phyloP scores from a whole-genome alignment of 805 yeast species.

The Wickerhamiella lipophila region DNA sequence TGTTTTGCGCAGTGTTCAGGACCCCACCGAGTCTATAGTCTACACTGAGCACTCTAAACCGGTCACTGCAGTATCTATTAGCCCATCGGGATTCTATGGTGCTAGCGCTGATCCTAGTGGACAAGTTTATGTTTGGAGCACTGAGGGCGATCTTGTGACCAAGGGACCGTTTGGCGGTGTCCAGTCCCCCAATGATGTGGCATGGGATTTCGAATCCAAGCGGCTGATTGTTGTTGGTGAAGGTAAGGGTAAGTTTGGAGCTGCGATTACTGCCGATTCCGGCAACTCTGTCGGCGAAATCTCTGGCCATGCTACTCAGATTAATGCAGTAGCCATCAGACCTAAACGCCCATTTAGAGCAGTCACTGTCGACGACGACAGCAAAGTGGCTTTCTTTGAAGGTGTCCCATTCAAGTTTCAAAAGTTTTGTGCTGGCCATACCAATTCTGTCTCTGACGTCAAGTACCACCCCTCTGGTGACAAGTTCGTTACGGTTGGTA shows the following conservation, averaged over 20 bases:
- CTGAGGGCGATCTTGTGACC: conserved; percentile 42
- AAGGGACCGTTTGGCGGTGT: conserved; percentile 82
- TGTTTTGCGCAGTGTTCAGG: conserved; percentile 50
- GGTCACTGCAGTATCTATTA: conserved; percentile 74
- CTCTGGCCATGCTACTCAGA: conserved; percentile 75
- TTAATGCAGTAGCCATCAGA: conserved; percentile 74
- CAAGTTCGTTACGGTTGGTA: conserved; percentile 64
- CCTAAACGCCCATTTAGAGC: conserved; percentile 87
- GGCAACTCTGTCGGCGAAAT: conserved; percentile 97
- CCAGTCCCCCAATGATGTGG: conserved; percentile 41
- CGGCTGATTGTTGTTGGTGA: conserved; percentile 90
- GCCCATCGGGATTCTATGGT: conserved; percentile 80
- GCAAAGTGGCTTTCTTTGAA: conserved; percentile 64
- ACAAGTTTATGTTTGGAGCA: conserved; percentile 65
- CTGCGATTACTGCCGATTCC: conserved; percentile 82
- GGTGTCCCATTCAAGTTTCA: conserved; percentile 93
- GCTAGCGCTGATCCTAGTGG: conserved; percentile 94
- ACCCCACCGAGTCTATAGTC: conserved; percentile 35
- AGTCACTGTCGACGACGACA: conserved; percentile 84
- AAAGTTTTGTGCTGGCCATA: conserved; percentile 58
- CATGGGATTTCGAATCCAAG: conserved; percentile 84
- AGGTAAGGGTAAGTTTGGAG: conserved; percentile 86
- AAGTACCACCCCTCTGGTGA: conserved; percentile 73
- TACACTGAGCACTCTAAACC: conserved; percentile 57
- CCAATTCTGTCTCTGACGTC: conserved; percentile 69